phyloP scores from a whole-genome alignment of 148 eudicot species.

The Dysphania ambrosioides region DNA sequence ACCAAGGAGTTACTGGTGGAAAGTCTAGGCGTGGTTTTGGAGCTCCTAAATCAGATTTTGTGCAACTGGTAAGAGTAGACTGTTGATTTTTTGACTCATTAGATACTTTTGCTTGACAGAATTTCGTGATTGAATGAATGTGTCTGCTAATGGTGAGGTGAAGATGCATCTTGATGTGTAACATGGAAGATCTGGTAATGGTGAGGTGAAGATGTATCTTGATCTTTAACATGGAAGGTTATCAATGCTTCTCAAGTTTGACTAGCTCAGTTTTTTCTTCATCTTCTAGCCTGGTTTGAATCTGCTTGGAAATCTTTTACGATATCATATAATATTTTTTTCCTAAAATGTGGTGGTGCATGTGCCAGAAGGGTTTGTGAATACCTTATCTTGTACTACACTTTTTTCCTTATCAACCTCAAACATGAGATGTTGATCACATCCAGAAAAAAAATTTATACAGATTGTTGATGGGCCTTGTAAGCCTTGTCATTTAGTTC shows the following conservation, averaged over 20 bases:
- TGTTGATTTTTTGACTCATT: neutral
- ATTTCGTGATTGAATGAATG: neutral
- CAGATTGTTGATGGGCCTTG: neutral
- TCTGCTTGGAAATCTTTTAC: neutral
- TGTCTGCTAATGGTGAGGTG: neutral
- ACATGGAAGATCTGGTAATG: neutral
- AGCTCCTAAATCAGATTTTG: slow-evolving; percentile 59
- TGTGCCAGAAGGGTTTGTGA: too few relatives aligned
- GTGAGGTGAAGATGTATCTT: neutral
- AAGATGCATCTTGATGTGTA: neutral
- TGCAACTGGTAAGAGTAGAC: slow-evolving; percentile 55
- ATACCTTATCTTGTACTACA: too few relatives aligned
- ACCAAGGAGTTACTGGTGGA: slow-evolving; percentile 42
- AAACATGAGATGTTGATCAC: too few relatives aligned
- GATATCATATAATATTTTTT: too few relatives aligned
- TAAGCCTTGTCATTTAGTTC: neutral
- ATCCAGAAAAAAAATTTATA: neutral
- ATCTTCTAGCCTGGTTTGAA: neutral
- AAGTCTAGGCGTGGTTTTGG: slow-evolving; percentile 43
- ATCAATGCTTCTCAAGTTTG: neutral
- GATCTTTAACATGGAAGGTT: neutral
- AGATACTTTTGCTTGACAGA: neutral
- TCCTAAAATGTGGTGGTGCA: too few relatives aligned
- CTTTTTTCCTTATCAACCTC: too few relatives aligned
- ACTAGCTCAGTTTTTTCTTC: neutral